Base-by-base conservation (phyloP, 768 basidiomycete species). In the Naganishia friedmannii region DNA sequence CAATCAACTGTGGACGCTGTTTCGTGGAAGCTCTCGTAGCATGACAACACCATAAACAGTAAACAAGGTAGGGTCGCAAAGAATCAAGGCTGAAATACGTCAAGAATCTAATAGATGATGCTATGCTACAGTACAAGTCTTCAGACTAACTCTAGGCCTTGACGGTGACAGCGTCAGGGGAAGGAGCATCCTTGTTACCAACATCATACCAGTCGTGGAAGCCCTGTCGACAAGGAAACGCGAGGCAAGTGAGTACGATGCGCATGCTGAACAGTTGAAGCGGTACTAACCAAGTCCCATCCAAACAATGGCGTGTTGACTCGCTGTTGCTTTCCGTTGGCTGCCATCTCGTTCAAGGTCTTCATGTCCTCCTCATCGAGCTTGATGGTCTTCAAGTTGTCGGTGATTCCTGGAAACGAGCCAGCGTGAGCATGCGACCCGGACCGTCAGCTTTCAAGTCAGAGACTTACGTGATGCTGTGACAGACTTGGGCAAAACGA, bases 401-500 rank as follows among this genome's bases (percentile, higher is more conserved):
- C 72, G 21, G 71, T 68, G 51, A 78, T 76, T 19, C 86, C 17
- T 85, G 77, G 13, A 31, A 60, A 31, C 29, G 55, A 48, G 53
- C 46, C 51, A 31, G 57, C 63, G 58, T 69, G 51, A 29, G 39
- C 15, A 29, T 31, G 8, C 9, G 32, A 69, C 67, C n/a, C 65
- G 45, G 39, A 57, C 26, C 6, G 13, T 10, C 12, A 37, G 4
- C 34, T 37, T 9, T 53, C 12, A 53, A 39, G 48, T n/a, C 66
- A 54, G 21, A n/a, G 29, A 65, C 56, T 84, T 80, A 76, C 90
- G 87, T 66, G 84, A 79, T 67, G 85, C 83, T 6, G 87, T 91
- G 51, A 92, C 90, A 5, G 88, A 90, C 83, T 92, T 92, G 28
- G 90, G 84, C 46, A 92, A 83, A 31, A 90, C 90, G 45, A 90